phyloP scores from a whole-genome alignment of 306 rosid species.

The Vigna reflexopilosa region DNA sequence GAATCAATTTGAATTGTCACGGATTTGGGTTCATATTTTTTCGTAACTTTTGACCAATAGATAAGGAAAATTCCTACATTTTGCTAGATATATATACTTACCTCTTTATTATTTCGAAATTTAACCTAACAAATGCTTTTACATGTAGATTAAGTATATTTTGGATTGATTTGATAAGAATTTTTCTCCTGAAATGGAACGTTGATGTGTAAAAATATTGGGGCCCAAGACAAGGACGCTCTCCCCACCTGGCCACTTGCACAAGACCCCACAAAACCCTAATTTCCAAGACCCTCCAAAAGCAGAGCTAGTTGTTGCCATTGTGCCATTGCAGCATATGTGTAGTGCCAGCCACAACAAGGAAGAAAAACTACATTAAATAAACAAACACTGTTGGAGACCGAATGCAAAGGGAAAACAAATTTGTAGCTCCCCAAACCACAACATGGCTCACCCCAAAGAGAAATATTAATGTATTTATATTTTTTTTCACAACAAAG shows the following conservation, averaged over 20 bases:
- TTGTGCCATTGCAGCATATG: neutral
- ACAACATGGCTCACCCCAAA: constrained; percentile 41
- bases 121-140: constrained; percentile 5
- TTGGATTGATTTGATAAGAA: constrained; percentile 8
- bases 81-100: neutral
- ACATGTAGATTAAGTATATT: neutral
- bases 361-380: neutral
- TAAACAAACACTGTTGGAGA: neutral
- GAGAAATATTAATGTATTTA: neutral
- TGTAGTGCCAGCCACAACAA: neutral
- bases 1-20: too few relatives aligned
- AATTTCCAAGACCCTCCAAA: constrained; percentile 62
- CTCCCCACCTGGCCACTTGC: constrained; percentile 71
- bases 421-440: constrained; percentile 47
- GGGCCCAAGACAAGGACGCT: constrained; percentile 49
- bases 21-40: too few relatives aligned
- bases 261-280: constrained; percentile 84
- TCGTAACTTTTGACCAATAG: neutral
- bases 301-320: constrained; percentile 44
- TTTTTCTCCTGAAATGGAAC: neutral
- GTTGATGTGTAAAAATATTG: constrained; percentile 13
- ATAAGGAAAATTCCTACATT: neutral
- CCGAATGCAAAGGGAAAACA: too few relatives aligned
- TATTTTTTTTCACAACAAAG: neutral
- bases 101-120: constrained; percentile 1